These are phyloP conservation scores for Pythium vanterpoolii DNA, from an alignment of 352 stramenopile species.

Conservation along the genomic window DNA sequence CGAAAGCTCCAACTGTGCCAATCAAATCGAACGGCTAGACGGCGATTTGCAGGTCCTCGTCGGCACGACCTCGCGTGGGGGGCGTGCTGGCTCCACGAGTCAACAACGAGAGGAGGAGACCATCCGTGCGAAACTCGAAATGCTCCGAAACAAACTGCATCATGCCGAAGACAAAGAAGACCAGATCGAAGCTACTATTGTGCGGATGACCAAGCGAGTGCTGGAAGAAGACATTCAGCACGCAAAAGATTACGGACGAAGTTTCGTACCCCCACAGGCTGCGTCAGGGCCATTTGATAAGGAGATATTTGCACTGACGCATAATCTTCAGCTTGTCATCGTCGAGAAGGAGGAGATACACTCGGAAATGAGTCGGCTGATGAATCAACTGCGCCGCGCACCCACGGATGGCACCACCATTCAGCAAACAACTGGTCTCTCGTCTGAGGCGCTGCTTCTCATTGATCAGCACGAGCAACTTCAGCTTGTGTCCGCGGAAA, in stretches of 20 bases:
- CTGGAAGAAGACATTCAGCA: conserved; percentile 43
- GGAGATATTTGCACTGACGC: conserved; percentile 71
- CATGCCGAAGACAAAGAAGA: conserved; percentile 64
- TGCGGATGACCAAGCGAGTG: conserved; percentile 69
- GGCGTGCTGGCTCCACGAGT: neutral
- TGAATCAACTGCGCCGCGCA: conserved; percentile 28
- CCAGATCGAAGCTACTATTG: conserved; percentile 67
- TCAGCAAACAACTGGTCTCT: conserved; percentile 7
- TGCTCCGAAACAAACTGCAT: conserved; percentile 52
- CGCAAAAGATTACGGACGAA: conserved; percentile 20
- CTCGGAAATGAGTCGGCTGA: conserved; percentile 62
- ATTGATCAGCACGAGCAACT: conserved; percentile 25
- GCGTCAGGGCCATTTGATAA: conserved; percentile 45
- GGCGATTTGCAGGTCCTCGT: conserved; percentile 22
- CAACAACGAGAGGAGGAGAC: conserved; percentile 43
- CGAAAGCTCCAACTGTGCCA: conserved; percentile 35
- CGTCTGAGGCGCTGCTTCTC: conserved; percentile 7
- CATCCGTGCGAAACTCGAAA: conserved; percentile 46
- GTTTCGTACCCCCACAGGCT: conserved; percentile 7
- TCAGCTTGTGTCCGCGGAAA: conserved; percentile 4
- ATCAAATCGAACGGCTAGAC: conserved; percentile 52
- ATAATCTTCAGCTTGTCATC: conserved; percentile 72
- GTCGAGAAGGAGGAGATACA: conserved; percentile 76
- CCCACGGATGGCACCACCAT: neutral
- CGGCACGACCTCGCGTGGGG: neutral